phyloP scores from a whole-genome alignment of 2,329 filamentous ascomycete genomes.

The Xylaria sp. region DNA sequence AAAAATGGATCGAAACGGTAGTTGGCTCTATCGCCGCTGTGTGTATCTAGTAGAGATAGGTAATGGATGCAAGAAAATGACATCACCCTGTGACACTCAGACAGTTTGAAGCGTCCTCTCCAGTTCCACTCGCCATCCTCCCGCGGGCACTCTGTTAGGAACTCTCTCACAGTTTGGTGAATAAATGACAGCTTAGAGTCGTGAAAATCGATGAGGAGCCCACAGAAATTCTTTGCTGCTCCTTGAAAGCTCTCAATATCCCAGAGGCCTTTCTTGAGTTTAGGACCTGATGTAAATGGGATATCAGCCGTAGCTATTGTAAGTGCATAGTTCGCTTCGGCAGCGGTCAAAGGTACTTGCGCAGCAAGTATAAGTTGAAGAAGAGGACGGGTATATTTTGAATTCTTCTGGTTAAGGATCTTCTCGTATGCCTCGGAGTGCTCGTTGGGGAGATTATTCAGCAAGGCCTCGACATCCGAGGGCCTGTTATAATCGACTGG shows the following conservation, averaged over 20 bases:
- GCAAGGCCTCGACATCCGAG: background rate
- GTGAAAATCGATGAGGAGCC: conserved; percentile 14
- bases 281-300: background rate
- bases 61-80: conserved; percentile 2
- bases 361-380: conserved; percentile 22
- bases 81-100: conserved; percentile 8
- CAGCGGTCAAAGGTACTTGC: background rate
- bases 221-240: conserved; percentile 11
- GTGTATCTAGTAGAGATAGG: background rate
- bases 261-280: background rate
- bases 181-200: conserved; percentile 22
- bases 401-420: conserved; percentile 3
- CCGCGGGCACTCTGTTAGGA: background rate
- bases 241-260: background rate
- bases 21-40: background rate
- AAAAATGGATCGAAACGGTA: background rate
- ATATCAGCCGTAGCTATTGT: background rate
- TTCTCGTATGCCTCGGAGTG: conserved; percentile 16
- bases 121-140: background rate
- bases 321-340: conserved; percentile 16
- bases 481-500: background rate
- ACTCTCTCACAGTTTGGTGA: conserved; percentile 24
- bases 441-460: background rate
- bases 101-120: conserved; percentile 11
- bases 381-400: background rate